These are phyloP conservation scores for Plasmodium coatneyi DNA, from an alignment of 169 alveolate genomes.

Conservation along the genomic window DNA sequence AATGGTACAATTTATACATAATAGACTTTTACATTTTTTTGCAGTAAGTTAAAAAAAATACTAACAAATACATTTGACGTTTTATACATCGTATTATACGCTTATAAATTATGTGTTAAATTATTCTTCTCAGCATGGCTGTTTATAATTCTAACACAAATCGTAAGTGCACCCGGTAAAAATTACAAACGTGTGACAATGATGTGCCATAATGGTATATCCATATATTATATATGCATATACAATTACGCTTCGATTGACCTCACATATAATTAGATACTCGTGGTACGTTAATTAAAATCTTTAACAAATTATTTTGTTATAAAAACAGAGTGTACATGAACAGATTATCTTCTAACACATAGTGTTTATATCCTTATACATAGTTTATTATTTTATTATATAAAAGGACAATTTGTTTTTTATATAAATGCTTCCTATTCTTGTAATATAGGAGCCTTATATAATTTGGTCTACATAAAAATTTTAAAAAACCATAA, in stretches of 20 bases:
- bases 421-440: not conserved
- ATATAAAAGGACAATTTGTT: not conserved
- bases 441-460: not conserved
- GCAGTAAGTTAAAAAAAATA: not conserved
- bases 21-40: not conserved
- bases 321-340: not conserved
- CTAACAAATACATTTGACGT: not conserved
- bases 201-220: not conserved
- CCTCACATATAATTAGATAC: not conserved
- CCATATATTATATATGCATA: not conserved
- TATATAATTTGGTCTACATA: not conserved
- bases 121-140: not conserved
- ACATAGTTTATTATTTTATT: not conserved
- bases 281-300: not conserved
- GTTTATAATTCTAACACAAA: not conserved
- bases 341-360: not conserved
- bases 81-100: not conserved
- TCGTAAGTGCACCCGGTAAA: not conserved
- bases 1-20: not conserved
- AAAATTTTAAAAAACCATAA: not conserved
- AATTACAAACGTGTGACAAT: not conserved
- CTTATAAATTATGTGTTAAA: not conserved
- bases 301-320: not conserved
- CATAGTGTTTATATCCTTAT: not conserved
- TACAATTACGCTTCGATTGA: not conserved